A percentile compares a stretch with the other conserved stretches of the same genome.
phyloP scores from a whole-genome alignment of 352 stramenopile genomes.

The Pelagophyceae sp. region DNA sequence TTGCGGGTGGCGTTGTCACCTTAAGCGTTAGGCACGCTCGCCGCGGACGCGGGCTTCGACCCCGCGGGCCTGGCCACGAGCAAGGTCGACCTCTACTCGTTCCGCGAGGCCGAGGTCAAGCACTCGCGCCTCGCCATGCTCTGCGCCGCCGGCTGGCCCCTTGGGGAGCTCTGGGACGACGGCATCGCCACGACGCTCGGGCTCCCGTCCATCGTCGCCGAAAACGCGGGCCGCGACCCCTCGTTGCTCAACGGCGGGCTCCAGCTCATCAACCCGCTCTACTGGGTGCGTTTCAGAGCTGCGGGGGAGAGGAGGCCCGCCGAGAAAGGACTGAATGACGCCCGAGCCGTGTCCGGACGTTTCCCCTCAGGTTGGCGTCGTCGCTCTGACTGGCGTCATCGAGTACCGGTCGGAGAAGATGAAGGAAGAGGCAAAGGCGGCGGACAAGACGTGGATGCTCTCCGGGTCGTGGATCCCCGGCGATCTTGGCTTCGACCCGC shows the following conservation, averaged over 20 bases:
- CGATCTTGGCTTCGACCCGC: constrained; percentile 54
- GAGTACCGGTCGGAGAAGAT: constrained; percentile 42
- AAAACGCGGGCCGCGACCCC: constrained; percentile 45
- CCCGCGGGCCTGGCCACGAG: constrained; percentile 47
- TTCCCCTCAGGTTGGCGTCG: no score
- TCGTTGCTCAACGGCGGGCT: constrained; percentile 59
- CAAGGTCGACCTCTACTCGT: constrained; percentile 43
- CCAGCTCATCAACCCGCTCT: constrained; percentile 48
- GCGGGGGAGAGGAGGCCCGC: no score
- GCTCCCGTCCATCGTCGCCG: constrained; percentile 36
- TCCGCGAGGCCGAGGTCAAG: constrained; percentile 59
- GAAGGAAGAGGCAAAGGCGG: constrained; percentile 1
- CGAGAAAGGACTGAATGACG: no score
- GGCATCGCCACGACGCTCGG: constrained; percentile 42
- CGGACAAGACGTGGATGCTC: constrained; percentile 10
- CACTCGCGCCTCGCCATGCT: constrained; percentile 61
- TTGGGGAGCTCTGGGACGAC: constrained; percentile 52
- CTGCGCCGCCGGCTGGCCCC: constrained; percentile 50
- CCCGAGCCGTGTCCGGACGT: no score
- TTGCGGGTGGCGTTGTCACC: no score
- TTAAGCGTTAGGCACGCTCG: no score
- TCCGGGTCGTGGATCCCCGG: constrained; percentile 40
- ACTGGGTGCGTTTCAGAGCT: no score
- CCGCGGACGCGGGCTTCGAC: constrained; percentile 55
- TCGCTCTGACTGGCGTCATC: constrained; percentile 44